Conservation (phyloP, 2,329 filamentous ascomycete species). For the Colletotrichum abscissum region DNA sequence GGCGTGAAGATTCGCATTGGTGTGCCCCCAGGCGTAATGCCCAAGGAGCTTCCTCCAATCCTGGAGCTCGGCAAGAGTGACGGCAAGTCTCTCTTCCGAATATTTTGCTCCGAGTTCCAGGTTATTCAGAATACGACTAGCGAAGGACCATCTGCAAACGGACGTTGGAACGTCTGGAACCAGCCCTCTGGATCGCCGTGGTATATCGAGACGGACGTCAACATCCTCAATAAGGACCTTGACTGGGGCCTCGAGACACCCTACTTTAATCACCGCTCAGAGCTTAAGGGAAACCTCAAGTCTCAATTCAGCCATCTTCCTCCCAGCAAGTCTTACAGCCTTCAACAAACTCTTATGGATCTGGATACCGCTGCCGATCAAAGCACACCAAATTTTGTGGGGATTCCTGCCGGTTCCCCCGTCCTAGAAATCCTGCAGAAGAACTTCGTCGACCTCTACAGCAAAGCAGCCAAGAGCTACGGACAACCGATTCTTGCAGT, state of each 20-base stretch:
- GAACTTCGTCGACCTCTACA: neutral
- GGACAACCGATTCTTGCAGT: neutral
- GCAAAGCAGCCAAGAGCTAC: neutral
- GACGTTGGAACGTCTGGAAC: neutral
- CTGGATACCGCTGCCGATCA: neutral
- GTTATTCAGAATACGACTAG: neutral
- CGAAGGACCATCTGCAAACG: neutral
- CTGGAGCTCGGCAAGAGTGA: neutral
- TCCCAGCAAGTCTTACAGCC: neutral
- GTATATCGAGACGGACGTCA: neutral
- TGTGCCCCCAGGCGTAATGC: neutral
- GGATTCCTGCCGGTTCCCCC: neutral
- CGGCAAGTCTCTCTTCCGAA: neutral
- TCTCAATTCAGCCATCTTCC: neutral
- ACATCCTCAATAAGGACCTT: neutral
- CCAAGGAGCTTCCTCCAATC: neutral
- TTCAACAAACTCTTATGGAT: neutral
- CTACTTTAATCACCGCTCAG: neutral
- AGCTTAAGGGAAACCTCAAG: neutral
- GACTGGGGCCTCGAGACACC: neutral
- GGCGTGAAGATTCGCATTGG: neutral
- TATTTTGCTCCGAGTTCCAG: neutral
- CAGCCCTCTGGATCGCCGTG: neutral
- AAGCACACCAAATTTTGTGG: neutral
- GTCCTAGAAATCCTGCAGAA: neutral